Evolutionary conservation across 75 land plant genomes (phyloP).

Genomic region (Cryptomeria japonica): DNA sequence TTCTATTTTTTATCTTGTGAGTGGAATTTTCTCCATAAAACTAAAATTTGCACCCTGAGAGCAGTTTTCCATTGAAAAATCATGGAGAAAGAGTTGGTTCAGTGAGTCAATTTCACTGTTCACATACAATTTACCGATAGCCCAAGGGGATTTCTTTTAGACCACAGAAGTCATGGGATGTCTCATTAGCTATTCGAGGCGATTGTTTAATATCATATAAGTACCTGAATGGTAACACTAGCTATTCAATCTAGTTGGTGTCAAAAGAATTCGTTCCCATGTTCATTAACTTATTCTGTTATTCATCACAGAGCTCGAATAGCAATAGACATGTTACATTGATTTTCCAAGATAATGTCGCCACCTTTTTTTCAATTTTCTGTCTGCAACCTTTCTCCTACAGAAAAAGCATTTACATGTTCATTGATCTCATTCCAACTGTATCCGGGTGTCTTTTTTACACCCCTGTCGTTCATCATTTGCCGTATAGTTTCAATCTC

Average conservation of each 20-base stretch:
- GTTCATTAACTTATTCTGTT: background rate
- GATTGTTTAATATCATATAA: background rate
- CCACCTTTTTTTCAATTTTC: background rate
- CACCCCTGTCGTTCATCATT: conserved; percentile 40
- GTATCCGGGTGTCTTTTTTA: conserved; percentile 27
- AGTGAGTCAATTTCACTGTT: too few relatives aligned
- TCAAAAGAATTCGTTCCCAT: background rate
- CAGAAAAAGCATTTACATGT: background rate
- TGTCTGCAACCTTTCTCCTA: background rate
- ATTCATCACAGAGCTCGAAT: background rate
- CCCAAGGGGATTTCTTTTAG: too few relatives aligned
- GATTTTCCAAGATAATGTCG: background rate
- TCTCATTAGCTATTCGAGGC: background rate
- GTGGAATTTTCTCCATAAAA: background rate
- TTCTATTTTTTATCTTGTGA: too few relatives aligned
- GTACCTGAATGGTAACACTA: background rate
- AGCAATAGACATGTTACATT: background rate
- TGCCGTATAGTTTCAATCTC: conserved; percentile 19
- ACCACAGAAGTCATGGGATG: background rate
- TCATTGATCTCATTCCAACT: conserved; percentile 32
- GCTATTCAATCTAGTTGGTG: background rate
- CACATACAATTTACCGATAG: background rate
- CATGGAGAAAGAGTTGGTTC: background rate
- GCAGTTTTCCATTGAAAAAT: background rate
- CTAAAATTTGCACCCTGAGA: background rate